Base-by-base conservation (phyloP, 768 basidiomycete species). In the Kwoniella bestiolae region DNA sequence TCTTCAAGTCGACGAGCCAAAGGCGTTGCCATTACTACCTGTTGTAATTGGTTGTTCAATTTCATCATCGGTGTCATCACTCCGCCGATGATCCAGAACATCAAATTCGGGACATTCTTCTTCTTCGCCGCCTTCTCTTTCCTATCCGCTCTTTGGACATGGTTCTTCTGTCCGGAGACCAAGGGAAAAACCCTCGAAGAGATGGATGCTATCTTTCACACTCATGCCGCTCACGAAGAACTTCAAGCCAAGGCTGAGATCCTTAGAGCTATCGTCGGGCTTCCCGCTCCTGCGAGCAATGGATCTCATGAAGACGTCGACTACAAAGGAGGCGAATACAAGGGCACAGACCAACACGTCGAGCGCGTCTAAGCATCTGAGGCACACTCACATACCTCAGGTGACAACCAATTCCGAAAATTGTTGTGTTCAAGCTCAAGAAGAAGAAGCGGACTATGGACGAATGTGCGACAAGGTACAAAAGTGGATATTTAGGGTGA, bases 1-100 rank as follows among this genome's bases (percentile, higher is more conserved):
- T 87, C 91, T 1, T 82, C 90, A 0, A 88, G 89, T 2, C 85
- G 90, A 82, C 84, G 91, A 66, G 89, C 90, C 69, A 88, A 88
- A 75, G 64, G 64, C 38, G 61, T 67, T 23, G 65, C 66, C 28
- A 21, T 67, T 9, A 56, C 69, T 14, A 58, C 55, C 34, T 67
- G 66, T 32, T 64, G 49, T 6, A 72, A 69, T 46, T 72, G 71
- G 71, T 28, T 67, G 7, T 32, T 23, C 57, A 38, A 35, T 34
- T 25, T 34, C 23, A n/a, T 25, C 31, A 35, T 51, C 28, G 68
- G 65, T 56, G 49, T 68, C 11, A 68, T 71, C 57, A 68, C 67
- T 7, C 70, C 70, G 18, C 67, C 67, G 2, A 23, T 71, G 41
- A 31, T 71, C 14, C 28, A 65, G 35, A 35, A 56, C 52, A 66